Evolutionary conservation across 169 alveolate species (phyloP).

Genomic region (Prorocentrum cordatum): DNA sequence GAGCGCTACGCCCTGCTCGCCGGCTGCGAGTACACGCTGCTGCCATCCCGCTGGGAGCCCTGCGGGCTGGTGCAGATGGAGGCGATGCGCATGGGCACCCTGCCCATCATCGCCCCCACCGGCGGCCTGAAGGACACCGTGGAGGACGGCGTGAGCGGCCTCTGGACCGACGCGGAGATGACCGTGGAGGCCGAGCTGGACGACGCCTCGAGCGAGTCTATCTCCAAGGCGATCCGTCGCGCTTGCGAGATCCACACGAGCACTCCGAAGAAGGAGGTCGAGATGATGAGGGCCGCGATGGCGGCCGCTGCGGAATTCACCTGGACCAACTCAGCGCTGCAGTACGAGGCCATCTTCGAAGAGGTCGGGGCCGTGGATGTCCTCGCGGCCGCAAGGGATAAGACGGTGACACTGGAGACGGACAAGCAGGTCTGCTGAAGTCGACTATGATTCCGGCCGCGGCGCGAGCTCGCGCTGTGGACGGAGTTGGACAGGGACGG

Average conservation of each 20-base stretch:
- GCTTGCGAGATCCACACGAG: background rate
- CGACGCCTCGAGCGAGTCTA: too few relatives aligned
- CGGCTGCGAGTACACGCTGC: slow-evolving; percentile 44
- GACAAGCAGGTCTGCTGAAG: background rate
- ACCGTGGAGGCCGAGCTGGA: slow-evolving; percentile 36
- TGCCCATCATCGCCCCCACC: slow-evolving; percentile 70
- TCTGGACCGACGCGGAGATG: slow-evolving; percentile 45
- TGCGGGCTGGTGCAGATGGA: slow-evolving; percentile 72
- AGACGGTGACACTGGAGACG: background rate
- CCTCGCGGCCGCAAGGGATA: background rate
- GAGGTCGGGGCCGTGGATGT: background rate
- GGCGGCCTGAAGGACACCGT: slow-evolving; percentile 71
- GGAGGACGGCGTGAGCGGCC: slow-evolving; percentile 54
- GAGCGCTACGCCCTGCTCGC: slow-evolving; percentile 50
- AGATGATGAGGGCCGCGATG: slow-evolving; percentile 66
- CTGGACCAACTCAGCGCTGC: slow-evolving; percentile 66
- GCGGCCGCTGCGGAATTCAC: slow-evolving; percentile 63
- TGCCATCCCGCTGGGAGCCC: slow-evolving; percentile 71
- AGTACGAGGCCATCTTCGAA: slow-evolving; percentile 3
- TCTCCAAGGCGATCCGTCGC: too few relatives aligned
- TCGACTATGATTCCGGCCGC: too few relatives aligned
- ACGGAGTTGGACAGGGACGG: too few relatives aligned
- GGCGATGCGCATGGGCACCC: slow-evolving; percentile 66
- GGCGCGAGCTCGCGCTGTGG: too few relatives aligned
- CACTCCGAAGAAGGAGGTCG: background rate